Conservation (phyloP, 257 asterid genomes). For the Salvia rosmarinus region DNA sequence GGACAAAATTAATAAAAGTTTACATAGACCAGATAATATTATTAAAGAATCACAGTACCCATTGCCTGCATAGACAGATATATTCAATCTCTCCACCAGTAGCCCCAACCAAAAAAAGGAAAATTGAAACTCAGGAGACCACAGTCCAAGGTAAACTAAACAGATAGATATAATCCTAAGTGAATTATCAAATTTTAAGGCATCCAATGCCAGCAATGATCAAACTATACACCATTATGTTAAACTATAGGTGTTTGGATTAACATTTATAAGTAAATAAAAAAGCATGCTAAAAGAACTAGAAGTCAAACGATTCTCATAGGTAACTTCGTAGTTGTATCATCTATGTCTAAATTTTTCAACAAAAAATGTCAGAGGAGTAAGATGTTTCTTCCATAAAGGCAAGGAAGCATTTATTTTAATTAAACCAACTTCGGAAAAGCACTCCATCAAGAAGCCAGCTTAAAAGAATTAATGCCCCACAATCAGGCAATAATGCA, state of each 20-base stretch:
- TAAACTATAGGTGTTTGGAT: not conserved
- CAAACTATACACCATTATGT: not conserved
- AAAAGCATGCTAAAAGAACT: not conserved
- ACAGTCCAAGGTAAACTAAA: not conserved
- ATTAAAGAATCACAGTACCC: not conserved
- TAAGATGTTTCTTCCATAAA: constrained; percentile 6
- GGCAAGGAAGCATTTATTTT: not conserved
- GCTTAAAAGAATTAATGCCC: not conserved
- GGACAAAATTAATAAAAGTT: not conserved
- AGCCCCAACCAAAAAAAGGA: not conserved
- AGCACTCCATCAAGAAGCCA: constrained; percentile 5
- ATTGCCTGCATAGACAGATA: not conserved
- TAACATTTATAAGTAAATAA: not conserved
- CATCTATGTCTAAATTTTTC: not conserved
- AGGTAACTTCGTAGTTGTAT: not conserved
- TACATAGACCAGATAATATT: not conserved
- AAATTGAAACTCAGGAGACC: not conserved
- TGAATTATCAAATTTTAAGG: constrained; percentile 1
- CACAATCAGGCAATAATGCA: not conserved
- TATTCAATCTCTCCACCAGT: not conserved
- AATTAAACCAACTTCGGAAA: not conserved
- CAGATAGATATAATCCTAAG: not conserved
- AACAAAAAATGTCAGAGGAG: not conserved
- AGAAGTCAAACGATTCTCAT: not conserved
- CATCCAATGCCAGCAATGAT: not conserved